These are phyloP conservation scores for Albatrellus ellisii DNA, from an alignment of 768 basidiomycete genomes.

Conservation along the genomic window DNA sequence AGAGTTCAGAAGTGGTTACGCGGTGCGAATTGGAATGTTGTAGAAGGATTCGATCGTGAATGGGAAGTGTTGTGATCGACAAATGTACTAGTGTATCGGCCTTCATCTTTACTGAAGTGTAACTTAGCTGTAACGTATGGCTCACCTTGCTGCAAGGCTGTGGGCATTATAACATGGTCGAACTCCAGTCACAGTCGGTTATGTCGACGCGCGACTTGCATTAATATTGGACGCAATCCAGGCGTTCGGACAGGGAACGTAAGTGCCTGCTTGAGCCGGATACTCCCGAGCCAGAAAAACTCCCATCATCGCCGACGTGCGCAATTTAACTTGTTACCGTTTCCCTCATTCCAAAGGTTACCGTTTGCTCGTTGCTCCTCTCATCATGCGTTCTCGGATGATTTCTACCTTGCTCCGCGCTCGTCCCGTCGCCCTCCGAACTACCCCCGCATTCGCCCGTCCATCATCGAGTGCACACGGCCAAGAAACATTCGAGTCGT, in stretches of 20 bases:
- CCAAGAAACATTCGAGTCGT: conserved; percentile 88
- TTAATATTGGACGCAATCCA: no score
- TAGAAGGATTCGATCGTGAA: conserved; percentile 43
- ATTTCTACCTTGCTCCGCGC: conserved; percentile 52
- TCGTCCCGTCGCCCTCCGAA: conserved; percentile 34
- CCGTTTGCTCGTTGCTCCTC: conserved; percentile 5
- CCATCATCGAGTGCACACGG: conserved; percentile 49
- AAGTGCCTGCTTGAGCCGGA: conserved; percentile 5
- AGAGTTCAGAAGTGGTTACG: conserved; percentile 51
- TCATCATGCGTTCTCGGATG: conserved; percentile 41
- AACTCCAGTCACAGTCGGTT: no score
- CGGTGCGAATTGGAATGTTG: conserved; percentile 45
- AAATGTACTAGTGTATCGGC: no score
- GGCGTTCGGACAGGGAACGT: no score
- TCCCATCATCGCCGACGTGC: conserved; percentile 6
- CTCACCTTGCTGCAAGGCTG: no score
- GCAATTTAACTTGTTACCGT: no score
- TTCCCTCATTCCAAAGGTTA: not conserved
- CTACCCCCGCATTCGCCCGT: conserved; percentile 32
- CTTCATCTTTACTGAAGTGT: no score
- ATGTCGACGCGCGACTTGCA: no score
- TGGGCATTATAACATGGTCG: no score
- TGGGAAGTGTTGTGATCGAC: conserved; percentile 22
- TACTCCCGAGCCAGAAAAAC: conserved; percentile 7
- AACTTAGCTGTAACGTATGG: no score